A percentile compares a stretch with the other conserved stretches of the same genome.
phyloP scores from a whole-genome alignment of 805 yeast species.

The Saccharomycopsis malanga region DNA sequence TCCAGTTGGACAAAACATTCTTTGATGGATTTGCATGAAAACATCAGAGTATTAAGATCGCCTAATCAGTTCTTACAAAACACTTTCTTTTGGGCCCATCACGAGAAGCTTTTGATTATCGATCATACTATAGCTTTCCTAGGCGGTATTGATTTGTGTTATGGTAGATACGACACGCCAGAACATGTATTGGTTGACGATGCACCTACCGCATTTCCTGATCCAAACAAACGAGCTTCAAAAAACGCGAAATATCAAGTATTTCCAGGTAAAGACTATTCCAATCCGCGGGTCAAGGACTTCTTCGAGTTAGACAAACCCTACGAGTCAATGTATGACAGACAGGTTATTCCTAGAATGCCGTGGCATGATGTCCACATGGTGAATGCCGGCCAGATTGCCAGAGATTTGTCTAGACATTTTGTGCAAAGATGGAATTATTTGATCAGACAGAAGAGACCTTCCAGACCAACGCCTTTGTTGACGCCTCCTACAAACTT shows the following conservation, averaged over 20 bases:
- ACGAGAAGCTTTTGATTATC: slow-evolving; percentile 81
- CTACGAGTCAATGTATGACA: slow-evolving; percentile 85
- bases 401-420: slow-evolving; percentile 87
- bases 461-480: slow-evolving; percentile 88
- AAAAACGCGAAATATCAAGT: slow-evolving; percentile 43
- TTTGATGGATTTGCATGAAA: slow-evolving; percentile 72
- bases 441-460: slow-evolving; percentile 83
- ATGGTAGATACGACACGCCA: slow-evolving; percentile 93
- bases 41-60: slow-evolving; percentile 84
- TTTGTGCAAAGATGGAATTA: slow-evolving; percentile 98
- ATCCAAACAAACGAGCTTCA: slow-evolving; percentile 27
- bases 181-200: slow-evolving; percentile 90
- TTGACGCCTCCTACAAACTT: slow-evolving; percentile 90
- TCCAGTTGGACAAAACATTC: slow-evolving; percentile 94
- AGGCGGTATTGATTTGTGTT: slow-evolving; percentile 95
- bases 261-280: slow-evolving; percentile 96
- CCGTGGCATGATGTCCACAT: slow-evolving; percentile 99
- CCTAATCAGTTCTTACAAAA: slow-evolving; percentile 93
- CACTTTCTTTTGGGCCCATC: slow-evolving; percentile 98
- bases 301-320: slow-evolving; percentile 78
- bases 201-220: slow-evolving; percentile 33
- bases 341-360: slow-evolving; percentile 81
- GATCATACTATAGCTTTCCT: slow-evolving; percentile 85
- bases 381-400: slow-evolving; percentile 91
- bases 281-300: slow-evolving; percentile 90